Base-by-base conservation (phyloP, 306 rosid genomes). In the Aeschynomene evenia region DNA sequence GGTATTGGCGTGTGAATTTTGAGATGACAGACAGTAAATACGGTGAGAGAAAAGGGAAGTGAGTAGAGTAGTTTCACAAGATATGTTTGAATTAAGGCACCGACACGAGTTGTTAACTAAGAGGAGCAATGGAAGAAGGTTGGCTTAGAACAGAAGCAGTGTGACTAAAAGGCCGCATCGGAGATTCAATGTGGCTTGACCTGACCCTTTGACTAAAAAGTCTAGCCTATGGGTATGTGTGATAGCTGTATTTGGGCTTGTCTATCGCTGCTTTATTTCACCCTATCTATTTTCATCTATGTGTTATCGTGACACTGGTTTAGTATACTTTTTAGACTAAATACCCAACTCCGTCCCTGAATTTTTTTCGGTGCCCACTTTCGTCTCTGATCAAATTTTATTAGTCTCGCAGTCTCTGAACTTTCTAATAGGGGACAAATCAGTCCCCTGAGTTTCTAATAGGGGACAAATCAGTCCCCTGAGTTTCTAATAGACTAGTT, bases 1-100 rank as follows among this genome's bases (percentile, higher is more conserved):
- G 14, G 19, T 7, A 29, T 59, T 31, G 18, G 3, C 20, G 48
- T 2, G 42, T 15, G 63, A 3, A 8, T 60, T 60, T 45, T 36
- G 20, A 60, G 18, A 60, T 36, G 66, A 20, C 16, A 60, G 66
- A 34, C 29, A 18, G 66, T 60, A 60, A 60, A 59, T 33, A 59
- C 31, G 52, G 68, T 3, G 42, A 65, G 57, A 28, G 28, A 16
- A 45, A 22, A 23, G 15, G 15, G 42, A 6, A 16, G 37, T 53
- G 2, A 13, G 31, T 5, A n/a, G 13, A 70, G 0, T 13, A 50
- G 68, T 46, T 42, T 42, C 19, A 52, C 37, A 1, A 7, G 9
- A 8, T 5, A 33, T 33, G 37, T 33, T 12, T 5, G 13, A 45
- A 19, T 2, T 36, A 18, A 20, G 24, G 26, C 67, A 70, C 68